Percentiles rank a stretch among this genome's conserved stretches.
These are phyloP conservation scores for Pulveroboletus ravenelii DNA, from an alignment of 768 basidiomycete species.

Conservation along the genomic window DNA sequence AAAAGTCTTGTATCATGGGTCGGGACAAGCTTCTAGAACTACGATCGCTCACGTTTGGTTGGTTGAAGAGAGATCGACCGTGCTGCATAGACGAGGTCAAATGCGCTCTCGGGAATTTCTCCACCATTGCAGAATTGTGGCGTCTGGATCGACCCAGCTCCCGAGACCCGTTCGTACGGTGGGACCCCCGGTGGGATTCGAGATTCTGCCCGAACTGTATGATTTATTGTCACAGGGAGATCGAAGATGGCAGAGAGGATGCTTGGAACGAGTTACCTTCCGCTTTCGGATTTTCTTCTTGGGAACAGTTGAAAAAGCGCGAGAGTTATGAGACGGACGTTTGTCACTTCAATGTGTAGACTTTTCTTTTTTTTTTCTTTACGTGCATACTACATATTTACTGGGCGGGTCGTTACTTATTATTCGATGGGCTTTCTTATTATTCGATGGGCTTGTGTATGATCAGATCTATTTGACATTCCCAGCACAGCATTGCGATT, in stretches of 20 bases:
- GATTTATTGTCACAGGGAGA: conserved; percentile 23
- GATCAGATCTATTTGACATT: neutral
- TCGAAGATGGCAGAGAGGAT: conserved; percentile 24
- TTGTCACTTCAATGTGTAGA: neutral
- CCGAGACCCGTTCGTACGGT: conserved; percentile 22
- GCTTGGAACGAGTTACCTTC: conserved; percentile 18
- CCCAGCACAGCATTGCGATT: too few relatives aligned
- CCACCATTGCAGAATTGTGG: conserved; percentile 22
- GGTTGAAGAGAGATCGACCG: conserved; percentile 12
- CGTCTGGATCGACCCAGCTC: conserved; percentile 14
- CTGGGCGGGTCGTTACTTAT: neutral
- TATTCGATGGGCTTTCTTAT: neutral
- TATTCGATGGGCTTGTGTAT: neutral
- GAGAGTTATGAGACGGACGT: conserved; percentile 5
- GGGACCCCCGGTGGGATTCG: conserved; percentile 19
- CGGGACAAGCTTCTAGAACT: conserved; percentile 22
- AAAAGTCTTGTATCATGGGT: conserved; percentile 23
- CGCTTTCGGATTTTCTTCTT: conserved; percentile 19
- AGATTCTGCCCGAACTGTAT: conserved; percentile 18
- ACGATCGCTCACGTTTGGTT: conserved; percentile 17
- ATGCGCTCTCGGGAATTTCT: conserved; percentile 19
- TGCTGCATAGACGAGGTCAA: conserved; percentile 19
- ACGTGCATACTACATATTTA: too few relatives aligned
- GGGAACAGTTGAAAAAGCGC: conserved; percentile 5
- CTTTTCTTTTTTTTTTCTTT: too few relatives aligned